Evolutionary conservation across 2,329 filamentous ascomycete genomes (phyloP), one percentile per base, ranked within the genome.

Genomic region (Apiospora kogelbergensis): DNA sequence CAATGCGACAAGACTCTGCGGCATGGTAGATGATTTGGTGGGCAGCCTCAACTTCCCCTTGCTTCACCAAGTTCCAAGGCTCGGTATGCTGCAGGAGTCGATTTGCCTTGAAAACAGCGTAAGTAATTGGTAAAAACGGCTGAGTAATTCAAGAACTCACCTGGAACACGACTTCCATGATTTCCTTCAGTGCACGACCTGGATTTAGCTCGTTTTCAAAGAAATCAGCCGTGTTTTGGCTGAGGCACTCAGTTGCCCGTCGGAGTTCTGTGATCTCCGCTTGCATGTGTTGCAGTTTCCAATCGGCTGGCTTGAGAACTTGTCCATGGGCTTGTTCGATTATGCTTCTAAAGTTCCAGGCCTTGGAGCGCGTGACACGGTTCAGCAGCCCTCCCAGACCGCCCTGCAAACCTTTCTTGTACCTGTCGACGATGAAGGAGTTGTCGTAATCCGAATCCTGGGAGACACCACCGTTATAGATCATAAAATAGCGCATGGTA

Each of bases 371-470:
- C 57, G 89, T 89, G 13, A 97, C 84, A 41, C 96, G 89, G 70
- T 88, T 89, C 3, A 91, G 82, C 17, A 98, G 82, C 63, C 98
- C 98, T 2, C 96, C 96, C 6, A 98, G 81, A 0, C 91, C 91
- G 46, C 87, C 85, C 77, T 93, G 90, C 37, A 99, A 84, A 40
- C 90, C 86, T 76, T 94, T 96, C 77, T 91, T 92, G 80, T 98
- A 98, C 69, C 89, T 85, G 17, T 88, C 84, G 60, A 92, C 89
- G 71, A 99, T 91, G 70, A 88, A 85, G 17, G 86, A 81, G 78
- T 98, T 99, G 71, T 91, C 91, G 77, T 98, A 99, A 78, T 94
- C 90, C 40, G 93, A 88, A 77, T 99, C 96, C 68, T 93, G 84
- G 17, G 83, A 82, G 42, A 97, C 88, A 26, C 90, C 92, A 53